Conservation (phyloP, 352 stramenopile genomes). For the Detonula confervacea region DNA sequence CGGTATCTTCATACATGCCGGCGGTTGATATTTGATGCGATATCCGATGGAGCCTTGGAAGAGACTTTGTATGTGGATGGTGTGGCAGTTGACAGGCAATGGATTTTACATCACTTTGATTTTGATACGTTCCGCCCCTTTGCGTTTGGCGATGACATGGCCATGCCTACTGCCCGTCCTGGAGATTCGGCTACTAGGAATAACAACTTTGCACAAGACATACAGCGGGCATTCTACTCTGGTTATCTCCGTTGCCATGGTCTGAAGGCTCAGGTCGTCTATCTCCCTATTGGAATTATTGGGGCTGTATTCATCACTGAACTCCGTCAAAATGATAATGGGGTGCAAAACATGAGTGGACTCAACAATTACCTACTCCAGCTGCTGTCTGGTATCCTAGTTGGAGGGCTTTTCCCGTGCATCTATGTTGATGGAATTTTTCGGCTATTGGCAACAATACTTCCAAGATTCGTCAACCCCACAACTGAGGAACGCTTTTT, state of each 20-base stretch:
- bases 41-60: constrained; percentile 13
- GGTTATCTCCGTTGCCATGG: constrained; percentile 18
- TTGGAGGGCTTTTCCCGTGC: constrained; percentile 35
- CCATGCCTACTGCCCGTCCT: constrained; percentile 9
- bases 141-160: constrained; percentile 26
- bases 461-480: constrained; percentile 34
- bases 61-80: constrained; percentile 14
- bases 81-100: neutral
- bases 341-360: constrained; percentile 46
- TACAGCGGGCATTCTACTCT: constrained; percentile 21
- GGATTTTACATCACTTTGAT: too few species aligned
- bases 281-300: constrained; percentile 33
- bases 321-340: constrained; percentile 49
- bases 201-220: constrained; percentile 1
- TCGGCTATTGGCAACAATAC: constrained; percentile 37
- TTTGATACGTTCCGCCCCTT: constrained; percentile 29
- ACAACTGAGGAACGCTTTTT: neutral
- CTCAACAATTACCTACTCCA: constrained; percentile 44
- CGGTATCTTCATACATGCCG: constrained; percentile 2
- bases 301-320: neutral
- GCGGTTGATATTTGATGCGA: constrained; percentile 16
- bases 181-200: neutral
- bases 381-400: constrained; percentile 1
- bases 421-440: constrained; percentile 50
- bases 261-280: constrained; percentile 28